Evolutionary conservation across 2,329 filamentous ascomycete genomes (phyloP), one percentile per base, ranked within the genome.

Genomic region (Setomelanomma holmii): DNA sequence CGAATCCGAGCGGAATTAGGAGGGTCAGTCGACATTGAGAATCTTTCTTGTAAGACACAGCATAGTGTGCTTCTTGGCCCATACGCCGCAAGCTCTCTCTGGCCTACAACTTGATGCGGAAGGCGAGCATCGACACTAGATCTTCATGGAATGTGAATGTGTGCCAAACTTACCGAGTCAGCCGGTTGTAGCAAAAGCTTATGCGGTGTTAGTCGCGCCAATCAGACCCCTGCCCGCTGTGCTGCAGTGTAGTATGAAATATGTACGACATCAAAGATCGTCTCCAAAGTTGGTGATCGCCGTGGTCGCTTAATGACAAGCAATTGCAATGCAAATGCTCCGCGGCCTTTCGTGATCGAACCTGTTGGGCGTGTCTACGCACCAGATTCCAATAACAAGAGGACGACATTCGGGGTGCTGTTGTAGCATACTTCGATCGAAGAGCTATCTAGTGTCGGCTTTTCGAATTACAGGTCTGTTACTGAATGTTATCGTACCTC

Each of bases 241-340:
- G 53, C 52, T 54, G 51, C 48, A 53, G 49, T 42, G 38, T 59
- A 60, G 56, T 56, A 51, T 63, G 47, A 34, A 43, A 36, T 58
- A 66, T 67, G 64, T 57, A 65, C 63, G 57, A 65, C 61, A 66
- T 67, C 60, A 60, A 46, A 53, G 61, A 60, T 64, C 41, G 40
- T 36, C 36, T 46, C 40, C 43, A 40, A 45, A 48, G n/a, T n/a
- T 44, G 55, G 47, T 40, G 51, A 59, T 57, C 51, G 40, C 46
- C 41, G 40, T 45, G 47, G 43, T 60, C 40, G 42, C 48, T 48
- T 52, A 38, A 23, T 19, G 16, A 12, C 30, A 20, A 24, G 42
- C n/a, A 45, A 23, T 11, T 4, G 14, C 20, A 45, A 30, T 14
- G 14, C 10, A 30, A n/a, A n/a, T n/a, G n/a, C n/a, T n/a, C n/a